Evolutionary conservation across 1,284 basidiomycete genomes (phyloP).

Genomic region (Xerocomus minutiporus): DNA sequence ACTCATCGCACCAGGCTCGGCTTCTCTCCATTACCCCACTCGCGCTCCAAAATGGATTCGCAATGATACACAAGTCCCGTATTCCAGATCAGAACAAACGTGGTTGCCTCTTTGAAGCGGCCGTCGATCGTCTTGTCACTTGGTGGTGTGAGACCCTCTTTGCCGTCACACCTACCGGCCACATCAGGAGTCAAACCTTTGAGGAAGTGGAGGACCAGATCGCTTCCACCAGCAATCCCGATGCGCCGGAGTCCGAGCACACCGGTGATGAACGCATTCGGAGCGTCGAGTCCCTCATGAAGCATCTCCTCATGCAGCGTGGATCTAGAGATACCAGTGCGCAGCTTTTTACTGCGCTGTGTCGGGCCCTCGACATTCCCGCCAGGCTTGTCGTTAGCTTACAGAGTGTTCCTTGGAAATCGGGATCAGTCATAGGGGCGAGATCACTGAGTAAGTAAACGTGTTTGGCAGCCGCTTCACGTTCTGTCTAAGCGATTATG

Average conservation of each 20-base stretch:
- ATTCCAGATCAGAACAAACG: slow-evolving; percentile 77
- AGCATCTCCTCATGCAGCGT: slow-evolving; percentile 74
- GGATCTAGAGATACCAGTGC: slow-evolving; percentile 88
- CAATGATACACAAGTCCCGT: slow-evolving; percentile 75
- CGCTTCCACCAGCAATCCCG: slow-evolving; percentile 8
- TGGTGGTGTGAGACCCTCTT: slow-evolving; percentile 85
- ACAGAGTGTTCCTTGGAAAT: slow-evolving; percentile 87
- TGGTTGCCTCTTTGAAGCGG: slow-evolving; percentile 80
- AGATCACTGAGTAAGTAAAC: slow-evolving; percentile 22
- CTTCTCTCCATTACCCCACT: slow-evolving; percentile 82
- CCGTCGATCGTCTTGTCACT: slow-evolving; percentile 65
- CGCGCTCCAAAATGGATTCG: slow-evolving; percentile 72
- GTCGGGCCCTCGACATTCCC: slow-evolving; percentile 84
- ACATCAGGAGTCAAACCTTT: slow-evolving; percentile 71
- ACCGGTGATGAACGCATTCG: slow-evolving; percentile 67
- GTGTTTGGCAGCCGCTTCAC: slow-evolving; percentile 2
- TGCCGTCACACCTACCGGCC: slow-evolving; percentile 57
- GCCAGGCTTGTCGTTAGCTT: slow-evolving; percentile 85
- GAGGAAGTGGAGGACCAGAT: slow-evolving; percentile 58
- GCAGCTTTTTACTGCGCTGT: slow-evolving; percentile 88
- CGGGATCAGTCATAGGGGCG: slow-evolving; percentile 27
- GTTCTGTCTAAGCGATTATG: slow-evolving; percentile 23
- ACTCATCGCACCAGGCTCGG: slow-evolving; percentile 55
- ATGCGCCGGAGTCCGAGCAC: slow-evolving; percentile 46
- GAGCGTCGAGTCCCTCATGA: slow-evolving; percentile 82